Evolutionary conservation across 495 filamentous ascomycete species (phyloP), one percentile per base, ranked within the genome.

Genomic region (Hyphodiscus hymeniophilus): DNA sequence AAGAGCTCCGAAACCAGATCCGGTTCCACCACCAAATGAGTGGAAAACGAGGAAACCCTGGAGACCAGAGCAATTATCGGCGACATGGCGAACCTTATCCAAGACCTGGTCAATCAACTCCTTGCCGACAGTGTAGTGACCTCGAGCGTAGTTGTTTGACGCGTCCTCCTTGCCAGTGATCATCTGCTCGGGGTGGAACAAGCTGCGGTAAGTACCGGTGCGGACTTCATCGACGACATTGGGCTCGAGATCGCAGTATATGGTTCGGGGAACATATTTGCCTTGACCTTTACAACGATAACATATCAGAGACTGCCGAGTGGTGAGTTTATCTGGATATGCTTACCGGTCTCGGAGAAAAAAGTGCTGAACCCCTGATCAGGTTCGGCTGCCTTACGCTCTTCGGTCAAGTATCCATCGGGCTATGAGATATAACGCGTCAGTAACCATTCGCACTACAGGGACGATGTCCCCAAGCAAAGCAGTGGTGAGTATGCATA

Each of bases 171-270:
- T 95, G 72, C 91, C 91, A 55, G 88, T 96, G 67, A 97, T 96
- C 90, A 97, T 92, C 71, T 90, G 81, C 72, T 97, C 91, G 38
- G 91, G 91, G 76, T 97, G 91, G 84, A 96, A 96, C 54, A 97
- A 85, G 63, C 75, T 80, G 60, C 90, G 86, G 77, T 97, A 97
- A 69, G 87, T 76, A 70, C 91, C 91, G 55, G 91, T 95, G 73
- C 92, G 89, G 70, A 97, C 94, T 77, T 98, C 94, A 68, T 98
- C 92, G 75, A 98, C 85, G 56, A 98, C 92, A 67, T 98, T 98
- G 71, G 92, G 92, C 76, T 98, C 92, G 61, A 98, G 85, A 85
- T 98, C 92, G 77, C 83, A 87, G 81, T 98, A 96, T 76, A 98
- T 97, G 63, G 92, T 95, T 60, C 92, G 87, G 61, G 92, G 92